These are phyloP conservation scores for Parietaria judaica DNA, from an alignment of 306 rosid genomes.

Conservation along the genomic window DNA sequence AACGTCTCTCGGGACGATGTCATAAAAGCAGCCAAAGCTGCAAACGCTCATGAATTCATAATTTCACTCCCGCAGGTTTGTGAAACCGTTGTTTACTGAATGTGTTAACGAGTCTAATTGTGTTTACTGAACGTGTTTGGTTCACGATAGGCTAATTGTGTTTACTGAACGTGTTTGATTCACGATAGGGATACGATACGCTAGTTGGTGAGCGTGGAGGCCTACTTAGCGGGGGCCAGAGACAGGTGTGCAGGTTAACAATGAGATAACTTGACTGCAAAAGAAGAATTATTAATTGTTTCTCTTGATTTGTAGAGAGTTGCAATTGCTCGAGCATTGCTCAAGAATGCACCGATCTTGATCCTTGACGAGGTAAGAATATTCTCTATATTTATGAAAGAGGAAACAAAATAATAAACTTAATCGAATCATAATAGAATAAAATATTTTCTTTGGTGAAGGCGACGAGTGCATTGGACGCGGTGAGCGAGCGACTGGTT, in stretches of 20 bases:
- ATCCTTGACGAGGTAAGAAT: conserved; percentile 76
- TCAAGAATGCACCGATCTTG: conserved; percentile 80
- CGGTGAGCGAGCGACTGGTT: conserved; percentile 80
- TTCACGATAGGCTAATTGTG: conserved; percentile 2
- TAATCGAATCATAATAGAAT: too few species aligned
- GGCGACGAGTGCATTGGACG: conserved; percentile 95
- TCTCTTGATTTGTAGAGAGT: conserved; percentile 52
- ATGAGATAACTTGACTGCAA: not conserved
- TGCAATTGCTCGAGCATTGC: conserved; percentile 85
- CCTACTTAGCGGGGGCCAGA: conserved; percentile 88
- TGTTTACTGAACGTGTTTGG: conserved; percentile 14
- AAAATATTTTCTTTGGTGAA: conserved; percentile 25
- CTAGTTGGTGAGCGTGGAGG: conserved; percentile 98
- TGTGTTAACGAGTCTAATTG: not conserved
- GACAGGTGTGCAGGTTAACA: conserved; percentile 53
- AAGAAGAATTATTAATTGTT: conserved; percentile 17
- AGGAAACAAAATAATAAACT: too few species aligned
- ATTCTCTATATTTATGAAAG: conserved; percentile 3
- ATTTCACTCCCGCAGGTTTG: conserved; percentile 88
- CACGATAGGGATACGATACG: conserved; percentile 74
- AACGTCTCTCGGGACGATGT: conserved; percentile 77
- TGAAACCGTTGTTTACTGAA: not conserved
- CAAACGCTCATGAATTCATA: conserved; percentile 94
- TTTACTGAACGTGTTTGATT: conserved; percentile 14
- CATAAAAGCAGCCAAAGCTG: conserved; percentile 95